phyloP scores from a whole-genome alignment of 2,329 filamentous ascomycete species.

The Diplocarpon mali region DNA sequence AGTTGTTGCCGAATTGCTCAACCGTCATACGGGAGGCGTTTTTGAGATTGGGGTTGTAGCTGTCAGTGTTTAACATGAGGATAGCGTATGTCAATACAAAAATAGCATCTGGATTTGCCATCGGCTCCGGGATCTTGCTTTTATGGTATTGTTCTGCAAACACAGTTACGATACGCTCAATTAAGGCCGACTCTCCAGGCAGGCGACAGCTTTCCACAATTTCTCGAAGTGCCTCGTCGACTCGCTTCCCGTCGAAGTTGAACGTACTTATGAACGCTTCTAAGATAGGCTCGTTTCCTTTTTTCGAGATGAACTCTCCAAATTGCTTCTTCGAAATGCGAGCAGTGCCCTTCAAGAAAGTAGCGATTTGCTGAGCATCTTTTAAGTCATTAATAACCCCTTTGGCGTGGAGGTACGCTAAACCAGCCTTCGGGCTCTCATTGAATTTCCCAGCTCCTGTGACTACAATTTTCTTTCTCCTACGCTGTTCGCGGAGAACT shows the following conservation, averaged over 20 bases:
- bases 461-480: constrained; percentile 79
- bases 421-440: constrained; percentile 79
- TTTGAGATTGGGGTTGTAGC: constrained; percentile 87
- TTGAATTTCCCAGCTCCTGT: constrained; percentile 87
- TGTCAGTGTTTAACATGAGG: constrained; percentile 95
- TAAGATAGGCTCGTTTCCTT: constrained; percentile 73
- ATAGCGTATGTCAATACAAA: constrained; percentile 92
- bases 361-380: constrained; percentile 69
- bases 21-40: constrained; percentile 71
- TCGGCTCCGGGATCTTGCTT: constrained; percentile 56
- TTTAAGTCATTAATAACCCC: constrained; percentile 71
- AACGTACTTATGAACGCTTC: constrained; percentile 79
- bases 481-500: constrained; percentile 58
- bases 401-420: constrained; percentile 74
- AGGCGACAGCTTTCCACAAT: constrained; percentile 88
- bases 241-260: constrained; percentile 73
- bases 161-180: constrained; percentile 79
- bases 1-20: constrained; percentile 72
- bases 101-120: constrained; percentile 77
- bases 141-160: constrained; percentile 81
- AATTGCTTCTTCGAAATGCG: constrained; percentile 82
- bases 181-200: constrained; percentile 84
- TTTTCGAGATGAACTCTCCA: constrained; percentile 89
- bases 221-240: constrained; percentile 80
- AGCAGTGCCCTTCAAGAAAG: constrained; percentile 77